Percentiles rank a stretch among this genome's conserved stretches.
Conservation (phyloP, 164 flowering plant species). For the Houttuynia cordata region DNA sequence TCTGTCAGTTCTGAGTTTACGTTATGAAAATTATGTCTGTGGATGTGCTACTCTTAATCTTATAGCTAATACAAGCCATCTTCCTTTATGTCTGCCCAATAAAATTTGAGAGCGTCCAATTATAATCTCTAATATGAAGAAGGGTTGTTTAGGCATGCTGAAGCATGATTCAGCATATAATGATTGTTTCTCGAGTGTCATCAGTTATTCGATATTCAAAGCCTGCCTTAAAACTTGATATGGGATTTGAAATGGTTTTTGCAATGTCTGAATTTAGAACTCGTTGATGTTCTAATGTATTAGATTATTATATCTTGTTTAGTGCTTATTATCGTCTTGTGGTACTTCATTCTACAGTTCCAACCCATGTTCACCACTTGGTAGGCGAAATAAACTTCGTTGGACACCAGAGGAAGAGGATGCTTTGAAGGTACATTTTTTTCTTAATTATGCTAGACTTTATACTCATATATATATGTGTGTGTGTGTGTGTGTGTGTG, state of each 20-base stretch:
- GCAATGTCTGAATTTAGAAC: neutral
- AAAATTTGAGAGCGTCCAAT: too few relatives aligned
- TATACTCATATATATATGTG: neutral
- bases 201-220: too few relatives aligned
- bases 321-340: neutral
- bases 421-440: conserved; percentile 12
- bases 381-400: conserved; percentile 8
- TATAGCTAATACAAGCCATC: neutral
- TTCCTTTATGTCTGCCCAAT: too few relatives aligned
- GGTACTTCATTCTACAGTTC: conserved; percentile 8
- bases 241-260: too few relatives aligned
- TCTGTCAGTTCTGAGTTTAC: neutral
- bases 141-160: too few relatives aligned
- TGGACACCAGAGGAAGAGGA: conserved; percentile 19
- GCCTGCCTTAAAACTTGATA: too few relatives aligned
- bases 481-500: too few relatives aligned
- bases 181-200: too few relatives aligned
- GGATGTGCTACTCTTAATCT: neutral
- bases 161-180: too few relatives aligned
- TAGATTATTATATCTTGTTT: neutral
- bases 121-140: too few relatives aligned
- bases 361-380: neutral
- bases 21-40: too few relatives aligned
- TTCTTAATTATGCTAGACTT: neutral
- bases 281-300: neutral